Base-by-base conservation (phyloP, 176 grass and related monocot species). In the Zoysia japonica region DNA sequence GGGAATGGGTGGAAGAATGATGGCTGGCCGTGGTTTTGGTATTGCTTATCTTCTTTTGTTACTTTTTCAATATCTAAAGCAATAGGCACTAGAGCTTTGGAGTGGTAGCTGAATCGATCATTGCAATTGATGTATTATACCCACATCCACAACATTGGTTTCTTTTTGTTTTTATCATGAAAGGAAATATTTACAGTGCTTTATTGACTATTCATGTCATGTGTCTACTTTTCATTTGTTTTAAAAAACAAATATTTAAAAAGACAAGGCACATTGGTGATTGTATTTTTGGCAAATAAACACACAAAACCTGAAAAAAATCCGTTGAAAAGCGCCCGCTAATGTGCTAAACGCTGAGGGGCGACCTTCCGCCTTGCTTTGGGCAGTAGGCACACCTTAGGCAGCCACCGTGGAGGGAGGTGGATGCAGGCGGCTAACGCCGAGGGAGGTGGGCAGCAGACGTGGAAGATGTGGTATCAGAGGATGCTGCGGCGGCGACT, bases 11-110 rank as follows among this genome's bases (percentile, higher is more conserved):
- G 96, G 88, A 66, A 91, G 96, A 84, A 90, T 90, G 92, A 82
- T 90, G 86, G 75, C 61, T 78, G 92, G 90, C 5, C 88, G 88
- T 54, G 90, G 96, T 76, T 99, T 99, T 89, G 96, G 96, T 99
- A 99, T 82, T 73, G 16, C n/a, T 88, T 67, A 55, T 76, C 85
- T 70, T 65, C n/a, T 68, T 7, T 77, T 72, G 11, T 40, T 70
- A 0, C 66, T 61, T 54, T 77, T 62, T 7, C 45, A 78, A 78
- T 40, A 68, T 72, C 3, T 61, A 36, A 11, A 20, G 2, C n/a
- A 28, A 19, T 28, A 60, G 45, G 38, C 46, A 28, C 6, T 70
- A 42, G 37, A 74, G 11, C 11, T 85, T 81, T 50, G 41, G 36
- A 78, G 71, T 66, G 40, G 19, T 19, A 72, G 46, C 57, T 69